Conservation (phyloP, 768 basidiomycete species). For the Arthromyces matolae region DNA sequence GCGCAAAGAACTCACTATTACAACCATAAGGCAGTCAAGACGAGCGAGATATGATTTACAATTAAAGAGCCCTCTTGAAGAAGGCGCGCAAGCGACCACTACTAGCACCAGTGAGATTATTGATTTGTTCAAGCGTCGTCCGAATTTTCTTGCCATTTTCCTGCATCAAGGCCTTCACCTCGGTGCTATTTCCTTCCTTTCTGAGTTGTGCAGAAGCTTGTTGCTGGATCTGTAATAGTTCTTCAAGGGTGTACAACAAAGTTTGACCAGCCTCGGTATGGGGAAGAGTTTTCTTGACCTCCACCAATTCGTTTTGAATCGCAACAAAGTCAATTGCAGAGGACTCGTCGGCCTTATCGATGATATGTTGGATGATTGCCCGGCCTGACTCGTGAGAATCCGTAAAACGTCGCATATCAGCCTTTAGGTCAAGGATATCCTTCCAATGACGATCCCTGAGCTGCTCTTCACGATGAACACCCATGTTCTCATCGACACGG, state of each 20-base stretch:
- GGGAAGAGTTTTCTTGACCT: slow-evolving; percentile 17
- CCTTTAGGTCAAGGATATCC: slow-evolving; percentile 8
- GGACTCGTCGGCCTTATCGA: slow-evolving; percentile 1
- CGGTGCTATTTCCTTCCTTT: slow-evolving; percentile 4
- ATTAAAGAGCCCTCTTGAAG: slow-evolving; percentile 3
- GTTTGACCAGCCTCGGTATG: slow-evolving; percentile 22
- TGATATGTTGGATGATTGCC: slow-evolving; percentile 8
- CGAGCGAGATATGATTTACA: too few species aligned
- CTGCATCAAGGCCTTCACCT: slow-evolving; percentile 13
- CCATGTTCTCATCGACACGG: slow-evolving; percentile 1
- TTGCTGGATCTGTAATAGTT: slow-evolving; percentile 12
- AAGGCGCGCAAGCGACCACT: slow-evolving; percentile 8
- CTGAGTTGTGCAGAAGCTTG: slow-evolving; percentile 7
- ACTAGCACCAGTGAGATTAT: slow-evolving; percentile 13
- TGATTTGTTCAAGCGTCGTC: slow-evolving; percentile 16
- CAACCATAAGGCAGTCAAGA: too few species aligned
- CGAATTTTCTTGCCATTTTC: slow-evolving; percentile 16
- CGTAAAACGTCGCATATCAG: slow-evolving; percentile 5
- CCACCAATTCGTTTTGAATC: slow-evolving; percentile 23
- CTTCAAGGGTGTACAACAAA: slow-evolving; percentile 14
- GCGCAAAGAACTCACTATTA: too few species aligned
- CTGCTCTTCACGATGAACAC: slow-evolving; percentile 8
- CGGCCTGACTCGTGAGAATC: slow-evolving; percentile 8
- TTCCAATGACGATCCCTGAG: slow-evolving; percentile 12
- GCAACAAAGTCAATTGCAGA: slow-evolving; percentile 15